Conservation (phyloP, 495 filamentous ascomycete species). For the Aspergillus egyptiacus region DNA sequence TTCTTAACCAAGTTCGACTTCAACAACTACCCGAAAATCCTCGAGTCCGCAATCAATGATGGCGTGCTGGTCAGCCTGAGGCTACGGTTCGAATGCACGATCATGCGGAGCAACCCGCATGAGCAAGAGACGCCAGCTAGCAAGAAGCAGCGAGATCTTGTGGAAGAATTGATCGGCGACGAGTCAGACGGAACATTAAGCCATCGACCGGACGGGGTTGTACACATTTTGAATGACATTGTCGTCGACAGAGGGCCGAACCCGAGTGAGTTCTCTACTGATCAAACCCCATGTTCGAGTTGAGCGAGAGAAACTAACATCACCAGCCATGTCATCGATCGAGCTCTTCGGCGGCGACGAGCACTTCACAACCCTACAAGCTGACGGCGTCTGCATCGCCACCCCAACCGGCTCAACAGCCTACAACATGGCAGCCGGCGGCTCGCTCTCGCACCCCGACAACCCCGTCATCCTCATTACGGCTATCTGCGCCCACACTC, state of each 20-base stretch:
- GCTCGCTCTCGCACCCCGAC: conserved; percentile 91
- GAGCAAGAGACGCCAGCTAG: conserved; percentile 19
- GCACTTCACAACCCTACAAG: conserved; percentile 81
- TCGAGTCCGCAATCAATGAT: conserved; percentile 68
- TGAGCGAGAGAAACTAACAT: conserved; percentile 27
- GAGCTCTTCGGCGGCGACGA: conserved; percentile 95
- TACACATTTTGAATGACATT: conserved; percentile 87
- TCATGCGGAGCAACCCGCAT: conserved; percentile 71
- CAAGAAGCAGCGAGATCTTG: conserved; percentile 55
- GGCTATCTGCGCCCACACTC: conserved; percentile 91
- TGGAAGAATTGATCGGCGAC: conserved; percentile 83
- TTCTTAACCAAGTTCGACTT: conserved; percentile 98
- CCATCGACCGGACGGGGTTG: conserved; percentile 71
- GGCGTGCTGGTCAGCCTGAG: conserved; percentile 86
- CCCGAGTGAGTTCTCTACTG: conserved; percentile 68
- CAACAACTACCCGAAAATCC: conserved; percentile 59
- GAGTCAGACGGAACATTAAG: conserved; percentile 74
- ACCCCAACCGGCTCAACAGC: conserved; percentile 93
- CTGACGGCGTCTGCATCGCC: conserved; percentile 84
- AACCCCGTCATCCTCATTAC: conserved; percentile 96
- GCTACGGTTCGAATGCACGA: conserved; percentile 86
- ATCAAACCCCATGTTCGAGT: too few species aligned
- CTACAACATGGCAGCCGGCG: conserved; percentile 95
- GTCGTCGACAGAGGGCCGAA: conserved; percentile 91
- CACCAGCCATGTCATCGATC: conserved; percentile 71